Evolutionary conservation across 768 basidiomycete genomes (phyloP), one percentile per base, ranked within the genome.

Genomic region (Gautieria morchelliformis): DNA sequence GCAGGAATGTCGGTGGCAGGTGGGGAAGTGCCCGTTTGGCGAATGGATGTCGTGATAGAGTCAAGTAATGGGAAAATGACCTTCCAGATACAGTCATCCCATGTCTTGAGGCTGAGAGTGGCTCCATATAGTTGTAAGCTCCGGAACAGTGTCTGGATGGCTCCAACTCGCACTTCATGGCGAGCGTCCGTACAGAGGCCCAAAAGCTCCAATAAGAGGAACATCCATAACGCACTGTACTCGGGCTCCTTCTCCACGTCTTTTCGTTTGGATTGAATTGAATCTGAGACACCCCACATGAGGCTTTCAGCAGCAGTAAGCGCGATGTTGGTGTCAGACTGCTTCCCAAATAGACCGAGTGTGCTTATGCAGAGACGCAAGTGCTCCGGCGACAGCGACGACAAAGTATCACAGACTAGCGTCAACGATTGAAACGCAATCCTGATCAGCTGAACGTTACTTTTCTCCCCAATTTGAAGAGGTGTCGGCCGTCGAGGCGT

Each of bases 241-340:
- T 84, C 82, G 0, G 83, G 71, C 52, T 78, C 84, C 61, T 83
- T 80, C 57, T 82, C 80, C 17, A 64, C 69, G 45, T 77, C 78
- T 62, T 85, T 85, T 20, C 89, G 79, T 66, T 90, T 88, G 7
- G 85, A 81, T 65, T 95, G 93, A 37, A 98, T 90, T 1, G 91
- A 88, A 66, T 99, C 95, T 0, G 94, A 96, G 0, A 99, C 89
- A 59, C 89, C 87, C 95, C 95, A 98, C 5, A 99, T 74, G 3
- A 97, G 72, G 53, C 91, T 93, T 58, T 92, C 92, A 0, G 94
- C 92, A 0, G 92, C 91, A 1, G 95, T 95, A 56, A 99, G 72
- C 1, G 93, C 90, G 56, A 99, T 95, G 63, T 99, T 99, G 40
- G 95, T 94, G 62, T 98, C 96, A 0, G 83, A 79, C 64, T 98